phyloP scores from a whole-genome alignment of 768 basidiomycete species.

The Mrakia blollopis region DNA sequence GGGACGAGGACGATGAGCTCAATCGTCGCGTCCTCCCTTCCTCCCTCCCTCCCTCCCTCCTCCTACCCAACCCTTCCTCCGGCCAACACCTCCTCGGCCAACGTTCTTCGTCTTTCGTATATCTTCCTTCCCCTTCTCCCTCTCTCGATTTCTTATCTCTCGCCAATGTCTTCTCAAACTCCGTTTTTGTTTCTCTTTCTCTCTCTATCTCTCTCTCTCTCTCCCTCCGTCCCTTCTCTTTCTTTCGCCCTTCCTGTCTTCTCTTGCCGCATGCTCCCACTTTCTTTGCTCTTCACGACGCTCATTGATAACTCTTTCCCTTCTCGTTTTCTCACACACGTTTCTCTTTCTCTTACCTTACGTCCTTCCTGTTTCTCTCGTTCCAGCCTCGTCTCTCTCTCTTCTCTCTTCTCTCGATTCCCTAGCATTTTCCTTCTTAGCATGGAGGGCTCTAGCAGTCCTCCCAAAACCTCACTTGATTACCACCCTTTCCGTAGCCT shows the following conservation, averaged over 20 bases:
- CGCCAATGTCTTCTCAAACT: not conserved
- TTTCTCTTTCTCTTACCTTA: not conserved
- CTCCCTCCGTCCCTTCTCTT: not conserved
- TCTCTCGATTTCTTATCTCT: not conserved
- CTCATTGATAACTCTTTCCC: not conserved
- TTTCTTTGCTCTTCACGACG: not conserved
- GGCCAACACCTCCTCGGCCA: not conserved
- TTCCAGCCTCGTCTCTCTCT: no score
- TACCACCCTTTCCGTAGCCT: not conserved
- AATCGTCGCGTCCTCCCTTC: not conserved
- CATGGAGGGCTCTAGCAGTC: conserved; percentile 1
- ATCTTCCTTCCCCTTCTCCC: not conserved
- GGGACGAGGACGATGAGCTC: not conserved
- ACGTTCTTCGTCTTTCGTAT: not conserved
- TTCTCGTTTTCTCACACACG: not conserved
- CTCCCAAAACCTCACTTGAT: not conserved
- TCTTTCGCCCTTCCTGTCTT: not conserved
- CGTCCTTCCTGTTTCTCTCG: not conserved
- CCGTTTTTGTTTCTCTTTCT: not conserved
- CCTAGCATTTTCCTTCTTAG: conserved; percentile 5
- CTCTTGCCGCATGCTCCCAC: not conserved
- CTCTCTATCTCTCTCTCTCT: no score
- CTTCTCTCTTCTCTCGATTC: no score
- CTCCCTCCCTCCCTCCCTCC: not conserved
- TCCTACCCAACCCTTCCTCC: not conserved